phyloP scores from a whole-genome alignment of 768 basidiomycete genomes.

The Suillus brevipes region DNA sequence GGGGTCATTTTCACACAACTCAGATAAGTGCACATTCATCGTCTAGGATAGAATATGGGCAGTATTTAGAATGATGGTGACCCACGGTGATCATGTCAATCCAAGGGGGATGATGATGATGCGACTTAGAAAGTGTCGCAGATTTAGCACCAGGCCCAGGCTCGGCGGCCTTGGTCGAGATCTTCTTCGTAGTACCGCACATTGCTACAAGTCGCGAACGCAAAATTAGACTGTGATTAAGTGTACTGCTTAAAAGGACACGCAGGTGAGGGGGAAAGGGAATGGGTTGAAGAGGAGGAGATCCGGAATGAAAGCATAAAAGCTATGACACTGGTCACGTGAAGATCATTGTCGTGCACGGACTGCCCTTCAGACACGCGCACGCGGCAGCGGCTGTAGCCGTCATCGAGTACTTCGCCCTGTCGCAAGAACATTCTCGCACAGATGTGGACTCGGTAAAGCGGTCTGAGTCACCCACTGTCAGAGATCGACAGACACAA shows the following conservation, averaged over 20 bases:
- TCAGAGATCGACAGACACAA: not conserved
- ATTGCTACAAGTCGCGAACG: conserved; percentile 16
- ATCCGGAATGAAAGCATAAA: conserved; percentile 16
- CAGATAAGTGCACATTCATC: conserved; percentile 32
- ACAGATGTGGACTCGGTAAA: too few relatives aligned
- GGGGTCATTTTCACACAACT: conserved; percentile 17
- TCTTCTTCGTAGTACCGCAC: conserved; percentile 38
- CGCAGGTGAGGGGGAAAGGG: conserved; percentile 8
- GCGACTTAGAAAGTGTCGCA: conserved; percentile 35
- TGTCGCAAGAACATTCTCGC: not conserved
- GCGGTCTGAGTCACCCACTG: too few relatives aligned
- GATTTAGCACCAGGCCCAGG: conserved; percentile 6
- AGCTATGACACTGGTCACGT: conserved; percentile 24
- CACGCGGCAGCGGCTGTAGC: not conserved
- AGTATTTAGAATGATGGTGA: conserved; percentile 26
- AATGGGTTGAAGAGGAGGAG: conserved; percentile 23
- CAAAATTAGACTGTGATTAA: conserved; percentile 2
- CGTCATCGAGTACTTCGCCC: not conserved
- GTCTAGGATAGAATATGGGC: conserved; percentile 6
- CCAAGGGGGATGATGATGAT: conserved; percentile 52
- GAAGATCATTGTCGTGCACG: conserved; percentile 30
- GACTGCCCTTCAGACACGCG: conserved; percentile 17
- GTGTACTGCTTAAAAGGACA: not conserved
- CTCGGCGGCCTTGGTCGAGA: conserved; percentile 35
- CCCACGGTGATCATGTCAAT: conserved; percentile 45